Conservation (phyloP, 2,329 filamentous ascomycete genomes). For the Clonostachys rosea region DNA sequence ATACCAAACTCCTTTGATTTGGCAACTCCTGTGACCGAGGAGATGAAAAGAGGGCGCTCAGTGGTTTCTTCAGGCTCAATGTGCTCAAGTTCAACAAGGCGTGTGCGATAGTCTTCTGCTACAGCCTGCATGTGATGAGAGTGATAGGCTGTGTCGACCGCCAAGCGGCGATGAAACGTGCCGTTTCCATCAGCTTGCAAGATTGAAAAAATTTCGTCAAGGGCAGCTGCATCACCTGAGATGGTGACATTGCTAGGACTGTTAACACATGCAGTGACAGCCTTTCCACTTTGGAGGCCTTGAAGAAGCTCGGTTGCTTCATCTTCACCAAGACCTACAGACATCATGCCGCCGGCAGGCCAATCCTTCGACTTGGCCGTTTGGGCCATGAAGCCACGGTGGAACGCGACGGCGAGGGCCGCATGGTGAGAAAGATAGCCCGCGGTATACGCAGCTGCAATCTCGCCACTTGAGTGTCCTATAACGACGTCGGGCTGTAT, state of each 20-base stretch:
- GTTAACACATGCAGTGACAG: slow-evolving; percentile 34
- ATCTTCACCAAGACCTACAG: slow-evolving; percentile 21
- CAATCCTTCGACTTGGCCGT: slow-evolving; percentile 9
- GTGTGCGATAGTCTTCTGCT: not conserved
- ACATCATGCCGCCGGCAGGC: slow-evolving; percentile 20
- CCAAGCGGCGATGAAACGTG: slow-evolving; percentile 8
- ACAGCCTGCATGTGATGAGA: slow-evolving; percentile 17
- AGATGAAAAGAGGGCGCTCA: slow-evolving; percentile 2
- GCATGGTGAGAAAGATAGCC: slow-evolving; percentile 13
- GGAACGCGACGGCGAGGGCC: slow-evolving; percentile 2
- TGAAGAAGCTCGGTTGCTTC: slow-evolving; percentile 20
- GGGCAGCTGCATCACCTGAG: slow-evolving; percentile 32
- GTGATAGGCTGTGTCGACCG: slow-evolving; percentile 18
- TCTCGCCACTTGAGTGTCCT: slow-evolving; percentile 32
- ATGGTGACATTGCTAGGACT: slow-evolving; percentile 41
- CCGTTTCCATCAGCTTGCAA: not conserved
- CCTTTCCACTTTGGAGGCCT: not conserved
- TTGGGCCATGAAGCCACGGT: slow-evolving; percentile 6
- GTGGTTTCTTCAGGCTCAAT: not conserved
- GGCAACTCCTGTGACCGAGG: slow-evolving; percentile 5
- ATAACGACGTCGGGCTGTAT: slow-evolving; percentile 18
- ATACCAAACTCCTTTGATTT: not conserved
- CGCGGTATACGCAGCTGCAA: slow-evolving; percentile 26
- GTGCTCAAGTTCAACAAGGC: not conserved
- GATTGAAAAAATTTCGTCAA: not conserved